Conservation (phyloP, 2,329 filamentous ascomycete species). For the Chalaropsis ovoidea region DNA sequence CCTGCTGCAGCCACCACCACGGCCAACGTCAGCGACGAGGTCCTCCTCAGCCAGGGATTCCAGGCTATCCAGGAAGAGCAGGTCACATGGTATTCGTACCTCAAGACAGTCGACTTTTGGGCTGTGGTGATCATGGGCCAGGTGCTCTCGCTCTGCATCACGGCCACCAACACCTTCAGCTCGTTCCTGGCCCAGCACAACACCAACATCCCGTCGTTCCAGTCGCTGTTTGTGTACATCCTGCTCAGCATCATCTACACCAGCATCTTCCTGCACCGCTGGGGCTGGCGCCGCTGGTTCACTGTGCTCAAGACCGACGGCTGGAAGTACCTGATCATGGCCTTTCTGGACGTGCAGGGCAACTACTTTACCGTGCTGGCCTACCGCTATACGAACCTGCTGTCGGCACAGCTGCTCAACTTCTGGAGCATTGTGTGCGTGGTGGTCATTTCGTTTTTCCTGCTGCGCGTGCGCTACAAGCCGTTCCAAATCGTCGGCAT, state of each 20-base stretch:
- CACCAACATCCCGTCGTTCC: conserved; percentile 85
- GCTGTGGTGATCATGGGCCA: conserved; percentile 71
- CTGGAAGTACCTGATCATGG: conserved; percentile 89
- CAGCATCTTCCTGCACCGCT: conserved; percentile 63
- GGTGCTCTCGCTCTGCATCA: conserved; percentile 79
- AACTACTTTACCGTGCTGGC: conserved; percentile 97
- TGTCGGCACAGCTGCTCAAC: conserved; percentile 91
- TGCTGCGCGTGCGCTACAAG: conserved; percentile 85
- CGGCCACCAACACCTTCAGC: conserved; percentile 83
- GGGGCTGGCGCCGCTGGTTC: conserved; percentile 63
- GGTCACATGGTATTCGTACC: conserved; percentile 59
- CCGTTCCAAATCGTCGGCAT: conserved; percentile 77
- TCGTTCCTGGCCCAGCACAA: conserved; percentile 54
- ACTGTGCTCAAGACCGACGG: conserved; percentile 58
- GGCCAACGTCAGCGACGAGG: conserved; percentile 29
- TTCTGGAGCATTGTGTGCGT: conserved; percentile 98
- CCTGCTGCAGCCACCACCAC: background rate
- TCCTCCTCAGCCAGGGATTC: conserved; percentile 43
- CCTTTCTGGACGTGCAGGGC: conserved; percentile 88
- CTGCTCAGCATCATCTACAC: conserved; percentile 76
- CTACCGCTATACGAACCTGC: conserved; percentile 83
- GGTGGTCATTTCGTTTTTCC: conserved; percentile 68
- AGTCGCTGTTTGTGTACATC: conserved; percentile 90
- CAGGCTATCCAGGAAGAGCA: conserved; percentile 45
- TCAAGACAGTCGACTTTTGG: conserved; percentile 81